phyloP scores from a whole-genome alignment of 176 grass and related monocot species.

The Phyllostachys edulis region DNA sequence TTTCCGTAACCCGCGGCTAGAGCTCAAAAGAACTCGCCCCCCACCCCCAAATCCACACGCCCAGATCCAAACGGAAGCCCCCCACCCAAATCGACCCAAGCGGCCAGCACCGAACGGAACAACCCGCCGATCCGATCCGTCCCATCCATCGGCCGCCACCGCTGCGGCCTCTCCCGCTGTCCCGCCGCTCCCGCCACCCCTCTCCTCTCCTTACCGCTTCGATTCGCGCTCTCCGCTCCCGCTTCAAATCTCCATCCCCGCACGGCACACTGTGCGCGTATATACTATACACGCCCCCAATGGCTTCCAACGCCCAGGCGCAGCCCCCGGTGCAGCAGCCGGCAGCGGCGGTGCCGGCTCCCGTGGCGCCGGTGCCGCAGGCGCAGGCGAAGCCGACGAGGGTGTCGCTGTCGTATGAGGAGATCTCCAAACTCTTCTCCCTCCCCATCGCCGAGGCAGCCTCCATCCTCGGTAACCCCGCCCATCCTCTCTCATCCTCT shows the following conservation, averaged over 20 bases:
- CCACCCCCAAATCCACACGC: not conserved
- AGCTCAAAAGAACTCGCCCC: not conserved
- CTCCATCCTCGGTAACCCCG: constrained; percentile 61
- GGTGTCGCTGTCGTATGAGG: constrained; percentile 67
- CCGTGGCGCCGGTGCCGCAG: not conserved
- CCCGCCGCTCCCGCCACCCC: not conserved
- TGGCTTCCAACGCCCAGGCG: constrained; percentile 41
- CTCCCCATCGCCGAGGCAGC: constrained; percentile 90
- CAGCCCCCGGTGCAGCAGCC: not conserved
- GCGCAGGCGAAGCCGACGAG: constrained; percentile 34
- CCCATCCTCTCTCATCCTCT: not conserved
- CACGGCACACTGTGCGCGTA: not conserved
- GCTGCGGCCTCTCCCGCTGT: not conserved
- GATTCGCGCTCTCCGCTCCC: constrained; percentile 22
- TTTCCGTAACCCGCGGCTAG: not conserved
- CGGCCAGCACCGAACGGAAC: not conserved
- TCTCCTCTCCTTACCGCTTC: not conserved
- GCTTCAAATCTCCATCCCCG: constrained; percentile 19
- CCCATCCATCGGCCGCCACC: constrained; percentile 18
- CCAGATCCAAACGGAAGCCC: not conserved
- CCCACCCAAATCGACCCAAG: not conserved
- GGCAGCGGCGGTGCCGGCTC: not conserved
- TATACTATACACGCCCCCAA: not conserved
- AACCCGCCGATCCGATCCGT: not conserved
- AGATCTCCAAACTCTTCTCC: constrained; percentile 93